Conservation (phyloP, 208 protist genomes). For the Acanthamoeba castellanii region DNA sequence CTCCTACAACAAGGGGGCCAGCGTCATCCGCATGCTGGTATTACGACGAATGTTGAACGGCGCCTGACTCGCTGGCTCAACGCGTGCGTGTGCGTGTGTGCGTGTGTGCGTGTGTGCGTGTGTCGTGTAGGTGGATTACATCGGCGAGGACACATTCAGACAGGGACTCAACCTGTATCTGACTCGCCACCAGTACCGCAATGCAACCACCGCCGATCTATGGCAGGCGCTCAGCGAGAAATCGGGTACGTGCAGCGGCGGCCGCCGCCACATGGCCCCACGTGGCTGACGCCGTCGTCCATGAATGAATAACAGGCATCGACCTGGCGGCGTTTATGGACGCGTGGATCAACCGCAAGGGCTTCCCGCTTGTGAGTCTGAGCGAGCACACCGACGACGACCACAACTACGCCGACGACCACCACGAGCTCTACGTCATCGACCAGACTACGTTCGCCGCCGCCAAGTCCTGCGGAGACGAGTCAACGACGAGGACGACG, state of each 20-base stretch:
- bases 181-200: constrained; percentile 92
- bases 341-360: constrained; percentile 94
- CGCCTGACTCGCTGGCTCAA: too few relatives aligned
- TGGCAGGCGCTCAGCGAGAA: constrained; percentile 93
- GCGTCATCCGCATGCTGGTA: constrained; percentile 95
- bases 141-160: constrained; percentile 93
- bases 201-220: constrained; percentile 95
- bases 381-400: neutral
- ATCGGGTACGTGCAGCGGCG: neutral
- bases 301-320: constrained; percentile 81
- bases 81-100: neutral
- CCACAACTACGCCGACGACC: neutral
- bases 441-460: neutral
- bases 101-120: constrained; percentile 79
- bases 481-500: neutral
- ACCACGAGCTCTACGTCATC: neutral
- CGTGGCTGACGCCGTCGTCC: neutral
- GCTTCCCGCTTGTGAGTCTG: constrained; percentile 92
- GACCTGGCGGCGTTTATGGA: constrained; percentile 93
- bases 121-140: constrained; percentile 32
- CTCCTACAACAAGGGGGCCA: constrained; percentile 95
- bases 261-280: too few relatives aligned
- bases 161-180: constrained; percentile 94
- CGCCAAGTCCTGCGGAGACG: neutral
- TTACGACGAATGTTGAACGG: neutral